These are phyloP conservation scores for Zoysia matrella DNA, from an alignment of 202 grass and related monocot species.

Conservation along the genomic window DNA sequence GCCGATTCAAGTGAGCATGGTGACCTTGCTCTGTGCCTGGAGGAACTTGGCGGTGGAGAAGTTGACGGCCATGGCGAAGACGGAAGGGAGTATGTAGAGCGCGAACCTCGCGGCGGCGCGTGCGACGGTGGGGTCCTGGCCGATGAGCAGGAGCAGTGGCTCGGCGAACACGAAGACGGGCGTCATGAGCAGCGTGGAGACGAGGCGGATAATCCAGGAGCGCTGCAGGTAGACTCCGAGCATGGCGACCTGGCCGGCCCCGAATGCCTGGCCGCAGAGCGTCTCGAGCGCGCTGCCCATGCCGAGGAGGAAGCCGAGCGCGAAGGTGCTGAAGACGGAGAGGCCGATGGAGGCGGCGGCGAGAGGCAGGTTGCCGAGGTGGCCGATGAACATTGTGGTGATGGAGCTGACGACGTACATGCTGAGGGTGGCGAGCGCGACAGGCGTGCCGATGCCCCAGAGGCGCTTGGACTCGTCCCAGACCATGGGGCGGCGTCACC, in stretches of 20 bases:
- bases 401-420: slow-evolving; percentile 35
- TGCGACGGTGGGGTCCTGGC: slow-evolving; percentile 67
- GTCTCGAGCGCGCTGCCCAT: slow-evolving; percentile 90
- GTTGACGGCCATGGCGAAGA: too few relatives aligned
- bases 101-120: too few relatives aligned
- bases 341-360: slow-evolving; percentile 53
- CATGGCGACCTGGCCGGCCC: slow-evolving; percentile 64
- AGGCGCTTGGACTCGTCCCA: slow-evolving; percentile 48
- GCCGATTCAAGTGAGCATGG: slow-evolving; percentile 49
- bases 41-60: slow-evolving; percentile 35
- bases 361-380: slow-evolving; percentile 55
- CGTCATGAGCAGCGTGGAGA: slow-evolving; percentile 46
- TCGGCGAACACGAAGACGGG: slow-evolving; percentile 75
- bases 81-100: too few relatives aligned
- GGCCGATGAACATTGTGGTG: slow-evolving; percentile 53
- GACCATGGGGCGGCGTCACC: slow-evolving; percentile 23
- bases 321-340: slow-evolving; percentile 64
- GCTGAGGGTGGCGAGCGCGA: slow-evolving; percentile 37
- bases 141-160: slow-evolving; percentile 64
- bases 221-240: slow-evolving; percentile 91
- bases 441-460: slow-evolving; percentile 53
- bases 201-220: slow-evolving; percentile 66
- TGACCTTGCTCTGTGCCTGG: slow-evolving; percentile 70
- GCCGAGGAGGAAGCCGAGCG: slow-evolving; percentile 77
- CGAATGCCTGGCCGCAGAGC: slow-evolving; percentile 79